Conservation (phyloP, 1,139 yeast genomes). For the Lodderomyces margitis region DNA sequence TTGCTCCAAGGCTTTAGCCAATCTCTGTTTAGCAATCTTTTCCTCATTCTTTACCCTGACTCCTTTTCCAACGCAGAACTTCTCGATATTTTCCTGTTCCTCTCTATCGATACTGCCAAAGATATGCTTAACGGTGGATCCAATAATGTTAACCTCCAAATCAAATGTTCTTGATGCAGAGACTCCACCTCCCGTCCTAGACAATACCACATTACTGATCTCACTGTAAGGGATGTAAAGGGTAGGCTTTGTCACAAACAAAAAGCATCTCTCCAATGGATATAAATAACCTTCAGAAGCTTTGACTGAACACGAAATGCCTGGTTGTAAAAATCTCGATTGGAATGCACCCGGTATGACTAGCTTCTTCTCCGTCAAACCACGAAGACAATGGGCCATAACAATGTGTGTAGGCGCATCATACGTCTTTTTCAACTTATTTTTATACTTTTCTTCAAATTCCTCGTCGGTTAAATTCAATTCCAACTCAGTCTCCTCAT, state of each 20-base stretch:
- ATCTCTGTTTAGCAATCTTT: conserved; percentile 76
- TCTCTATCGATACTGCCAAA: conserved; percentile 90
- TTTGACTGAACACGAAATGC: conserved; percentile 86
- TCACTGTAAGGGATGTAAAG: conserved; percentile 87
- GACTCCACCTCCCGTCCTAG: conserved; percentile 82
- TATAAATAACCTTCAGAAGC: conserved; percentile 94
- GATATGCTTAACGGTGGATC: conserved; percentile 68
- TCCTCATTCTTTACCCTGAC: conserved; percentile 85
- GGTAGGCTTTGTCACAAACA: conserved; percentile 93
- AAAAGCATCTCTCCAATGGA: conserved; percentile 84
- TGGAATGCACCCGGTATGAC: conserved; percentile 84
- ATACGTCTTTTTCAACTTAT: conserved; percentile 70
- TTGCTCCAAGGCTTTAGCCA: conserved; percentile 73
- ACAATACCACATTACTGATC: conserved; percentile 71
- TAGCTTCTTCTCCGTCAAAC: conserved; percentile 83
- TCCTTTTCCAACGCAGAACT: conserved; percentile 73
- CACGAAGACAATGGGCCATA: conserved; percentile 84
- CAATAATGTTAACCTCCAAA: conserved; percentile 70
- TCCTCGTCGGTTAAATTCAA: conserved; percentile 83
- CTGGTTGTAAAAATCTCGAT: conserved; percentile 74
- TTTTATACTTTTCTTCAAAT: conserved; percentile 72
- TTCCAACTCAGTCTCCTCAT: conserved; percentile 90
- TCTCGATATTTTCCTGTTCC: conserved; percentile 79
- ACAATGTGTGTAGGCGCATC: conserved; percentile 85
- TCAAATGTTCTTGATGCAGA: conserved; percentile 90